Evolutionary conservation across 805 yeast species (phyloP), one percentile per base, ranked within the genome.

Genomic region (Starmerella vitae): DNA sequence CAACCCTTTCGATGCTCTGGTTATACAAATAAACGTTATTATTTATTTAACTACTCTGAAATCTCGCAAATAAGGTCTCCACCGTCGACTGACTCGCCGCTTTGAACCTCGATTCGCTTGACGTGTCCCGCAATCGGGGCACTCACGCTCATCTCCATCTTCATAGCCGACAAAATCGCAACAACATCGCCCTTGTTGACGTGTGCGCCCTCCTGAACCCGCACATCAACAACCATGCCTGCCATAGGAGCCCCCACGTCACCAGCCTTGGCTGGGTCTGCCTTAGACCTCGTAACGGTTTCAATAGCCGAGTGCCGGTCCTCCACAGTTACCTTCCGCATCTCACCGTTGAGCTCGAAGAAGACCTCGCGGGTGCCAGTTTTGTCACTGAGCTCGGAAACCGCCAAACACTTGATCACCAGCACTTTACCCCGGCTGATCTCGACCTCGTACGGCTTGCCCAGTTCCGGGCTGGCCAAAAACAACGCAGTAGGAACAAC

Each of bases 171-270:
- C 58, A 88, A 71, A 20, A 88, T 94, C 45, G 93, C 93, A 48
- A 88, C 62, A 25, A 95, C 86, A 59, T 88, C 94, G 50, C 98
- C 98, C 74, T 88, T 88, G 73, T 83, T 84, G 49, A 91, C 94
- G 49, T 78, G 79, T 38, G 76, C 71, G 45, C 93, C 94, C 51
- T 74, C 73, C 67, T 84, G 82, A 47, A 85, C 84, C 58, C 93
- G 82, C 39, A 86, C 81, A 65, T 91, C 98, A 48, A 88, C 83
- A 46, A 88, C 83, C 48, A 86, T 96, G 67, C 98, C 98, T 30
- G 97, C 93, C 97, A 88, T 88, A 64, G 98, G 98, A 5, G 98
- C 93, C 52, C 97, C 97, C 47, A 91, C 78, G 52, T 91, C 95
- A 57, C 77, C 79, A 44, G 93, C 83, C 61, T 83, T 81, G 57